phyloP scores from a whole-genome alignment of 108 stramenopile species.

The Chaetoceros tenuissimus region DNA sequence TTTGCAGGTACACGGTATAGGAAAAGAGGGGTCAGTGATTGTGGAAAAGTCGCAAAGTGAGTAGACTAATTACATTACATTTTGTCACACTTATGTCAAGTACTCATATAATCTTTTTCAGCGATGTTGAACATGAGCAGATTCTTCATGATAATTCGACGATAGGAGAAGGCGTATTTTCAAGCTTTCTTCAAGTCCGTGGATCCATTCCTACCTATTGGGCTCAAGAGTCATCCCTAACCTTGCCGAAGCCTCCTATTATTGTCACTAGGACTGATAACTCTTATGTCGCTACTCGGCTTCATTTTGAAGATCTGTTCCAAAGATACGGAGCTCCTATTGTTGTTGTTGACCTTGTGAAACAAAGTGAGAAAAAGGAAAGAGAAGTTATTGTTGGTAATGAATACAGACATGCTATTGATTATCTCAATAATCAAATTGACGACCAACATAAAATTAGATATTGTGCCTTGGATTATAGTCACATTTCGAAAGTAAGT shows the following conservation, averaged over 20 bases:
- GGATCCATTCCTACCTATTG: conserved; percentile 97
- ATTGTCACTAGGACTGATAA: conserved; percentile 90
- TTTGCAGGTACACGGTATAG: conserved; percentile 98
- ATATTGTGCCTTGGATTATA: conserved; percentile 86
- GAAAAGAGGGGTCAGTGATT: conserved; percentile 93
- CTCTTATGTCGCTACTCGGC: conserved; percentile 85
- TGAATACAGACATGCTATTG: conserved; percentile 90
- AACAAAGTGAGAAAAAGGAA: conserved; percentile 89
- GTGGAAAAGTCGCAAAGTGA: conserved; percentile 96
- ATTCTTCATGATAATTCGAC: conserved; percentile 90
- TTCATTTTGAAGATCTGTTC: conserved; percentile 91
- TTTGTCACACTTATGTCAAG: conserved; percentile 21
- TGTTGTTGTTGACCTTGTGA: conserved; percentile 92
- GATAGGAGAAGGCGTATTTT: conserved; percentile 64
- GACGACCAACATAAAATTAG: conserved; percentile 82
- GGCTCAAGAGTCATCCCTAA: conserved; percentile 91
- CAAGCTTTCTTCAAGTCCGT: conserved; percentile 88
- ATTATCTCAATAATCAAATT: conserved; percentile 88
- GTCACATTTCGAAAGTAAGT: too few relatives aligned
- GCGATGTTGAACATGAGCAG: conserved; percentile 86
- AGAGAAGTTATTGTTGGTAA: conserved; percentile 92
- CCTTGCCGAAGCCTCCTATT: conserved; percentile 97
- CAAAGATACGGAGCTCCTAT: conserved; percentile 89
- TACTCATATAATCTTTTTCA: too few relatives aligned
- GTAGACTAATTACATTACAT: conserved; percentile 49